Evolutionary conservation across 257 asterid genomes (phyloP), one percentile per base, ranked within the genome.

Genomic region (Eucommia ulmoides): DNA sequence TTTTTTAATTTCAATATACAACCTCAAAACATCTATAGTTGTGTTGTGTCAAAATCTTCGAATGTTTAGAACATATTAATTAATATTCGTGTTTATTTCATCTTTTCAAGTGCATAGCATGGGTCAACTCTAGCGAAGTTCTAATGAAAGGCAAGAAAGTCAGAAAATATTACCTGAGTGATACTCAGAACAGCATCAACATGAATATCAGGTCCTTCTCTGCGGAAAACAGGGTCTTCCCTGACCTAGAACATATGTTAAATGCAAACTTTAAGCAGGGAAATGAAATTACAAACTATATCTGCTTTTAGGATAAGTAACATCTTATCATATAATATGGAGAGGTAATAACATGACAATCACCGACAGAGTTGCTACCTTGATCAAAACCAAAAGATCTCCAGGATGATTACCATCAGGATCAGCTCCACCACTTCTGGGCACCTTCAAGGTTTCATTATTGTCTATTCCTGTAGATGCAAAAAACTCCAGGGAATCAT

Each of bases 171-270:
- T 71, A 89, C 97, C 97, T 89, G 96, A 52, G 91, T 72, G 68
- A 89, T 82, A 67, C 91, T 84, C 64, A 89, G 62, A 63, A 68
- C 72, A 53, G 94, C 70, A 82, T 84, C 94, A 25, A 89, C 96
- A 56, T 84, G 97, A 58, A 89, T 78, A 58, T 89, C 85, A 35
- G 97, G 66, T 42, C 93, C 92, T 71, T 89, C 92, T 65, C 97
- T 81, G 33, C 93, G 88, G 73, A 88, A 88, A 46, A 88, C 93
- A 1, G 97, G 97, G 55, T 88, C 97, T 76, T 85, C 96, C 54
- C 83, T 84, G 61, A 88, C 95, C 97, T 88, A 75, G 38, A 52
- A 66, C 55, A 58, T 20, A 54, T 45, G 25, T 55, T 4, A 35
- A 35, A 2, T 3, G 11, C 6, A 12, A 6, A 4, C 12, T 4